These are phyloP conservation scores for Exserohilum turcica DNA, from an alignment of 2,329 filamentous ascomycete genomes.

Conservation along the genomic window DNA sequence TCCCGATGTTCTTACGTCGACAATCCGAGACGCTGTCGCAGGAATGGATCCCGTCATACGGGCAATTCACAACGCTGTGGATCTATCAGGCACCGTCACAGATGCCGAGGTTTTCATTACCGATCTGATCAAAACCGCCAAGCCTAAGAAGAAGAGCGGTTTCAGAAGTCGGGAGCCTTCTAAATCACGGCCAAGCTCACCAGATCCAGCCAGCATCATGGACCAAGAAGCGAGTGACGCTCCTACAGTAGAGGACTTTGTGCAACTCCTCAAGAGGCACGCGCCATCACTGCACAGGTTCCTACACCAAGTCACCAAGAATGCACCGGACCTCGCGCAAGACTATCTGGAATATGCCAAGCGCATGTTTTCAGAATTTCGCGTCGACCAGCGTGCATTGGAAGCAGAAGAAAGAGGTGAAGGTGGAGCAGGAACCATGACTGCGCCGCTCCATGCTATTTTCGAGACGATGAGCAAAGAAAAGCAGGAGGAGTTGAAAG, in stretches of 20 bases:
- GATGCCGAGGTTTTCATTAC: slow-evolving; percentile 71
- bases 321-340: slow-evolving; percentile 68
- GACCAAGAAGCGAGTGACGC: slow-evolving; percentile 28
- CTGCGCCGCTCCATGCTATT: slow-evolving; percentile 48
- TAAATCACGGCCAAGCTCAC: slow-evolving; percentile 29
- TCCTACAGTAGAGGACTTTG: slow-evolving; percentile 74
- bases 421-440: slow-evolving; percentile 51
- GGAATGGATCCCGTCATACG: slow-evolving; percentile 78
- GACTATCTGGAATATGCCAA: slow-evolving; percentile 67
- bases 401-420: slow-evolving; percentile 27
- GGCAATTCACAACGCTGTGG: slow-evolving; percentile 70
- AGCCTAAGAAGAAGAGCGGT: slow-evolving; percentile 44
- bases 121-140: slow-evolving; percentile 68
- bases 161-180: slow-evolving; percentile 28
- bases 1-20: slow-evolving; percentile 74
- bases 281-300: slow-evolving; percentile 69
- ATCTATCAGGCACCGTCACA: slow-evolving; percentile 70
- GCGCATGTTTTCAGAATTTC: slow-evolving; percentile 63
- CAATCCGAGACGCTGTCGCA: slow-evolving; percentile 66
- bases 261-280: slow-evolving; percentile 68
- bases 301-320: slow-evolving; percentile 70
- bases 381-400: slow-evolving; percentile 30
- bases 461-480: slow-evolving; percentile 55
- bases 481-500: slow-evolving; percentile 54
- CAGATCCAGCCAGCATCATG: slow-evolving; percentile 29